Base-by-base conservation (phyloP, 1,139 yeast genomes). In the Pneumocystis carinii region DNA sequence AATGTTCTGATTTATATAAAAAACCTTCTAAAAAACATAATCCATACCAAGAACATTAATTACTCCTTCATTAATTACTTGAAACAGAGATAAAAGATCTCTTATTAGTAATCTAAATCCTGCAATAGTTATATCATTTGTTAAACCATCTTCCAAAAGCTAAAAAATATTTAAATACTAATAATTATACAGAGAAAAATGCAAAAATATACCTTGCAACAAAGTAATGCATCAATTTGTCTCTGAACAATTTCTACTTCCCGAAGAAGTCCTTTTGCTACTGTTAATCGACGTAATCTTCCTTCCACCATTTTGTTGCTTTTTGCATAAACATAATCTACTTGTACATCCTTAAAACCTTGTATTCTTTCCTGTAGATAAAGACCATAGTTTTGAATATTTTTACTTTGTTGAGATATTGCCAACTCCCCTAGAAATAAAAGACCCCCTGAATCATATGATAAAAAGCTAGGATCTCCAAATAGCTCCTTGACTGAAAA, bases 61-160 rank as follows among this genome's bases (percentile, higher is more conserved):
- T 53, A 92, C 96, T 37, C 97, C 97, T 75, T 92, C 97, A 74
- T 92, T 92, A 68, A 92, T 77, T 64, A 86, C 85, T 74, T 92
- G 97, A 75, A 89, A 94, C 59, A 92, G 76, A 0, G 89, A 82
- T 68, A 92, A 78, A 68, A 92, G 78, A 74, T 92, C 98, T 71
- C 87, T 87, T 12, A 90, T 96, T 63, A 92, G 79, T 73, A 92
- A 79, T 65, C 96, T 78, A 75, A 92, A 92, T 38, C 95, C 87
- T 39, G 92, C 87, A 68, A 90, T 77, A 17, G 90, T 76, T 62
- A 92, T 81, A 71, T 90, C 97, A 74, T 90, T 90, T 62, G 80
- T 82, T 39, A 73, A 69, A 69, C 88, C 95, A 64, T 82, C 82
- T 70, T 84, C 88, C 72, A 80, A 78, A 71, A 87, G 89, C 64